phyloP scores from a whole-genome alignment of 345 rosid genomes.

The Euclidium syriacum region DNA sequence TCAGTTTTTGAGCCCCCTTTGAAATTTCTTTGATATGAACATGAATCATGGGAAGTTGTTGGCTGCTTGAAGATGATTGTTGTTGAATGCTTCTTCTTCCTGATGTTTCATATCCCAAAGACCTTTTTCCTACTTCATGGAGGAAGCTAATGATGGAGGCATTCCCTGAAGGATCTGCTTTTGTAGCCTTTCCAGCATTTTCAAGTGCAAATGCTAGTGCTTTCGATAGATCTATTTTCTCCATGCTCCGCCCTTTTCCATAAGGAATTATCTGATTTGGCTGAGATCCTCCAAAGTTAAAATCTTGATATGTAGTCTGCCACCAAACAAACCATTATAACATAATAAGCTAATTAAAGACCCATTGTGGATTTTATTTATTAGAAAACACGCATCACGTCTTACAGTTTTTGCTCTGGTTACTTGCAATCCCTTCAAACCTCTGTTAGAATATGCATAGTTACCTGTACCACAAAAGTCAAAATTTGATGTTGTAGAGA shows the following conservation, averaged over 20 bases:
- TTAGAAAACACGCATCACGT: not conserved
- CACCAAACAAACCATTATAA: constrained; percentile 13
- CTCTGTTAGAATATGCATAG: constrained; percentile 49
- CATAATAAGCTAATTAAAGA: constrained; percentile 2
- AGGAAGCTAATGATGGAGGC: constrained; percentile 53
- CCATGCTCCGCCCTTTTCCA: constrained; percentile 37
- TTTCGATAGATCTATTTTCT: constrained; percentile 56
- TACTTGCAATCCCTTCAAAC: constrained; percentile 44
- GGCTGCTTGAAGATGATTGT: constrained; percentile 37
- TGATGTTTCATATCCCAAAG: constrained; percentile 35
- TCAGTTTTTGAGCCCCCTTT: constrained; percentile 66
- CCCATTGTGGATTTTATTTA: not conserved
- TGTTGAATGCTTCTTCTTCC: constrained; percentile 37
- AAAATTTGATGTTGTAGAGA: not conserved
- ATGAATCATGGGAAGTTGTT: constrained; percentile 48
- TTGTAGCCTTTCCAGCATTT: constrained; percentile 63
- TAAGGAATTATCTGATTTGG: constrained; percentile 54
- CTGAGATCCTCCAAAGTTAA: constrained; percentile 33
- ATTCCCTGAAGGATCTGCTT: constrained; percentile 47
- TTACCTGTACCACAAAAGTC: constrained; percentile 6
- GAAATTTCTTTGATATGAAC: constrained; percentile 73
- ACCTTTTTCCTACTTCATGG: constrained; percentile 56
- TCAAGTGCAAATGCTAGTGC: constrained; percentile 71
- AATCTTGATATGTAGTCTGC: constrained; percentile 44
- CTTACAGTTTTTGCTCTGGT: constrained; percentile 47